These are phyloP conservation scores for Orbilia ellipsospora DNA, from an alignment of 2,329 filamentous ascomycete species.

Conservation along the genomic window DNA sequence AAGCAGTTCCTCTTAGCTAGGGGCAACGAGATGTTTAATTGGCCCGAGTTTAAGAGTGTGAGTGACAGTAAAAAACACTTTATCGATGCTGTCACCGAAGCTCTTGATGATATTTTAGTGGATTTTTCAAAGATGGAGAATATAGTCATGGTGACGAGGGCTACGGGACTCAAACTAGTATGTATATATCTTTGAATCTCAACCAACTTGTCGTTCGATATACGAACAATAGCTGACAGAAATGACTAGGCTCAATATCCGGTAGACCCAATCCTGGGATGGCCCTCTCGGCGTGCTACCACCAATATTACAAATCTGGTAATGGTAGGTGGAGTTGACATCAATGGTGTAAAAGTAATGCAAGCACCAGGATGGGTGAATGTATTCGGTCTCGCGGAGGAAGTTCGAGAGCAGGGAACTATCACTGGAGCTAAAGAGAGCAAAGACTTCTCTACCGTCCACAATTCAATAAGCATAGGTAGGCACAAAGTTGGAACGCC, in stretches of 20 bases:
- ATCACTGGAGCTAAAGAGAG: not conserved
- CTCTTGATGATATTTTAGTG: constrained; percentile 34
- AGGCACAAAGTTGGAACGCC: not conserved
- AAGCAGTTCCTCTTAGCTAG: constrained; percentile 8
- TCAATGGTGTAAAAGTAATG: constrained; percentile 27
- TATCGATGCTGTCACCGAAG: constrained; percentile 25
- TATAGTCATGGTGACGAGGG: constrained; percentile 43
- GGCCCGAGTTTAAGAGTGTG: constrained; percentile 23
- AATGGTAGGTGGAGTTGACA: constrained; percentile 30
- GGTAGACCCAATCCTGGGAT: constrained; percentile 23
- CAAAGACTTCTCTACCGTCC: constrained; percentile 3
- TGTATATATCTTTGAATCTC: not conserved
- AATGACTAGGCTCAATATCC: not conserved
- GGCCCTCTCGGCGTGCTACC: constrained; percentile 33
- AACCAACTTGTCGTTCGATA: not conserved
- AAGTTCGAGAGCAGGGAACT: constrained; percentile 18
- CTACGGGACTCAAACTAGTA: constrained; percentile 23
- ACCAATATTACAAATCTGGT: constrained; percentile 35
- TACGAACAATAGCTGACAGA: too few species aligned
- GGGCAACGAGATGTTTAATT: constrained; percentile 28
- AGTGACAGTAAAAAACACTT: constrained; percentile 21
- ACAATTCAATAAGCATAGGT: constrained; percentile 36
- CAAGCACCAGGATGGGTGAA: constrained; percentile 14
- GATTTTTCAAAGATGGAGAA: constrained; percentile 26
- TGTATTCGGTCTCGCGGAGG: constrained; percentile 13